Base-by-base conservation (phyloP, 345 rosid species). In the Excoecaria cochinchinensis region DNA sequence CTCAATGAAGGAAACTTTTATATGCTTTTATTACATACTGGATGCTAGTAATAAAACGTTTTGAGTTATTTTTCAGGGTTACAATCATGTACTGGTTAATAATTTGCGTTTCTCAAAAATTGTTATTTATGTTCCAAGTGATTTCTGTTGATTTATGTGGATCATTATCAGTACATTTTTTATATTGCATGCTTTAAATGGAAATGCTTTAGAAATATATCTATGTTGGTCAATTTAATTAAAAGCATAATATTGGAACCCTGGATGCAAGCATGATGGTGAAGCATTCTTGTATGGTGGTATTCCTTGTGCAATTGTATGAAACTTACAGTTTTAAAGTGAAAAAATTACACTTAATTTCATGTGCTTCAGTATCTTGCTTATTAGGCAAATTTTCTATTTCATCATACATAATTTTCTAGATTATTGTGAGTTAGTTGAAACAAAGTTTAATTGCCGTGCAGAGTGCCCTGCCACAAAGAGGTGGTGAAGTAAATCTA, bases 401-500 rank as follows among this genome's bases (percentile, higher is more conserved):
- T 15, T 60, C 10, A 1, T 40, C 64, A 8, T 74, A 21, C 7
- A 40, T 16, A 14, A 39, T 74, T 13, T 74, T 65, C 25, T 70
- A 13, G 73, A 44, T 53, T 17, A 5, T 16, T 72, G 14, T 31
- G 58, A 72, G 66, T 24, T 61, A 50, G 52, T 48, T 74, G 16
- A 66, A 53, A 21, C 8, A 65, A 38, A 3, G 71, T 58, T 75
- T 71, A 59, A 74, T 75, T 22, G 56, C 71, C 71, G 52, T 84
- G 82, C 84, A 93, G 99, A 92, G 93, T 79, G 93, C 92, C 53
- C 85, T 95, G 57, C 95, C 99, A 19, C 98, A 91, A 80, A 84
- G 86, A 85, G 93, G 98, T 42, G 99, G 98, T 76, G 99, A 95
- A 85, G 97, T 95, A 69, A 95, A 90, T 83, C 79, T 95, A 79